A percentile compares a stretch with the other conserved stretches of the same genome.
These are phyloP conservation scores for Sporobolomyces roseus DNA, from an alignment of 768 basidiomycete species.

Conservation along the genomic window DNA sequence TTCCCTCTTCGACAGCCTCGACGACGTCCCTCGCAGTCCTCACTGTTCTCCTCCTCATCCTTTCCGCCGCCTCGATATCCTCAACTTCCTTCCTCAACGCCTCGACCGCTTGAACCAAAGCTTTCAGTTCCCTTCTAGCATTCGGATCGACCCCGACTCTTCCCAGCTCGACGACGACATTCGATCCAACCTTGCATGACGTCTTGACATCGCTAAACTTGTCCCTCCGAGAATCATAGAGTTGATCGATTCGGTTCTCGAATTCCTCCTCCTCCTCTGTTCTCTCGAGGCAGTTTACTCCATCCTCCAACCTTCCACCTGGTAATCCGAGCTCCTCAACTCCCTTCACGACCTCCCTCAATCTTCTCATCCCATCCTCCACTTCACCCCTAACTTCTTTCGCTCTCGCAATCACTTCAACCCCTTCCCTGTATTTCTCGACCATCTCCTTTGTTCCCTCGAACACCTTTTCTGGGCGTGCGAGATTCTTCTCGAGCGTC, in stretches of 20 bases:
- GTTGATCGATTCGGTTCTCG: neutral
- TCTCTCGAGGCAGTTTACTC: neutral
- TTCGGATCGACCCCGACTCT: slow-evolving; percentile 2
- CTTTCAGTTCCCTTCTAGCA: neutral
- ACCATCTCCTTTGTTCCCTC: neutral
- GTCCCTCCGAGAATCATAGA: no score
- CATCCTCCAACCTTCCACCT: neutral
- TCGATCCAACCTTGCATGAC: neutral
- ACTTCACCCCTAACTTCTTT: neutral
- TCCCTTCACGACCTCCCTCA: neutral
- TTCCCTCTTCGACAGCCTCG: neutral
- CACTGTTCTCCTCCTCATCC: neutral
- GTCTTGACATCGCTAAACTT: neutral
- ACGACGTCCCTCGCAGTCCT: neutral
- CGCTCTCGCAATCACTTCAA: neutral
- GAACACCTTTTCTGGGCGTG: neutral
- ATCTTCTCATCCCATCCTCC: neutral
- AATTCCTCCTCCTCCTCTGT: neutral
- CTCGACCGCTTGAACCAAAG: neutral
- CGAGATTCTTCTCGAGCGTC: neutral
- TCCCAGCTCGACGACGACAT: neutral
- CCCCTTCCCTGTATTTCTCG: neutral
- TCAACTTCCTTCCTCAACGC: neutral
- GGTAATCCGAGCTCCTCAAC: neutral
- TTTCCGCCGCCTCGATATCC: neutral